Base-by-base conservation (phyloP, 1,284 basidiomycete genomes). In the Tilletia indica region DNA sequence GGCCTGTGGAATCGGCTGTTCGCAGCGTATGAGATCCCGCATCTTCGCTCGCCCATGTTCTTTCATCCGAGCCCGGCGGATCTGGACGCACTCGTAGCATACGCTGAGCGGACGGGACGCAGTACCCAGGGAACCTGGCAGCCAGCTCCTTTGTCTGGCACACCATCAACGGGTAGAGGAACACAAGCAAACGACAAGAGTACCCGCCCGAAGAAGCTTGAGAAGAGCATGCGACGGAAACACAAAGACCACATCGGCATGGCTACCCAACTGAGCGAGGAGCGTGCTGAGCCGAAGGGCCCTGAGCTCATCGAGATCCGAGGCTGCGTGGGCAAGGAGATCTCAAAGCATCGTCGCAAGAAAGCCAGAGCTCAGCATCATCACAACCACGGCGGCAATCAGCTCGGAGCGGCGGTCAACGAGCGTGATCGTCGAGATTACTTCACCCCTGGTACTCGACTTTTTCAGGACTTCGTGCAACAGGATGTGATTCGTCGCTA, bases 21-120 rank as follows among this genome's bases (percentile, higher is more conserved):
- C 36, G 31, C 36, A 3, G 77, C 77, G 19, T 68, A 75, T n/a
- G 71, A 77, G 12, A 81, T 82, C 66, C 74, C 71, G 34, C 75
- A 84, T 72, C 73, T 86, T 19, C 78, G 85, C 5, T 82, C 79
- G 31, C 85, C 85, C 3, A 83, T 86, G 81, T 83, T 85, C 70
- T 86, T 86, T 68, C 85, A 86, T 71, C 74, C 78, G 6, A 76
- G 77, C 42, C 84, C 85, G 0, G 76, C 82, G 5, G 85, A 85
- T 51, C 78, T 80, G 21, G 84, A 85, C 61, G 77, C 79, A 2
- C 74, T 86, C 12, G 75, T 85, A 3, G 80, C 80, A 8, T 85
- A 74, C 61, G 79, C 85, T 3, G 75, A 80, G 25, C 72, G 75
- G 16, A 74, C 68, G 1, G 73, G 75, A 3, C 70, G 72, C 9